phyloP scores from a whole-genome alignment of 2,329 filamentous ascomycete species.

The Pseudocercospora macadamiae region DNA sequence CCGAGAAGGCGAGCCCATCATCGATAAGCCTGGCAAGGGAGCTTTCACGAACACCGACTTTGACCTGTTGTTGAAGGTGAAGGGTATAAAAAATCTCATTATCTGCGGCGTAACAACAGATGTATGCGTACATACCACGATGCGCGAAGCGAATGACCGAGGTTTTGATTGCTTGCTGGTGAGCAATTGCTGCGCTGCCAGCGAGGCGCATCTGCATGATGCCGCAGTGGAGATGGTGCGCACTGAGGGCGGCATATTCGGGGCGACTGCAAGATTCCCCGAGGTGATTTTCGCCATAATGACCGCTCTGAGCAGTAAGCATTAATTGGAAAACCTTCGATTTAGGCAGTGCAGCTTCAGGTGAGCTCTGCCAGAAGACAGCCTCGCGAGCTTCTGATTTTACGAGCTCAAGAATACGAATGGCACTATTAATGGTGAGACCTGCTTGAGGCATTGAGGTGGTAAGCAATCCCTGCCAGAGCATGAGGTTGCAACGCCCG shows the following conservation, averaged over 20 bases:
- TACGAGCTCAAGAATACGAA: too few relatives aligned
- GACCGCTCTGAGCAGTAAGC: background rate
- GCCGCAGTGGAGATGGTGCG: slow-evolving; percentile 49
- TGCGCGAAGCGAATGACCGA: slow-evolving; percentile 59
- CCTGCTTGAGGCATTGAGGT: too few relatives aligned
- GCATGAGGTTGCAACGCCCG: too few relatives aligned
- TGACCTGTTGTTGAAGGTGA: slow-evolving; percentile 54
- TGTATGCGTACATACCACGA: slow-evolving; percentile 59
- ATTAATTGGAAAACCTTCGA: background rate
- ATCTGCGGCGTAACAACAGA: slow-evolving; percentile 60
- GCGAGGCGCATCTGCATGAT: slow-evolving; percentile 45
- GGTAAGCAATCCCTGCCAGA: too few relatives aligned
- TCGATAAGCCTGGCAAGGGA: slow-evolving; percentile 59
- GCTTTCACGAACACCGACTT: slow-evolving; percentile 60
- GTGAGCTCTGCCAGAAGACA: background rate
- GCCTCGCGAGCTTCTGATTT: too few relatives aligned
- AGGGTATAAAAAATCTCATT: slow-evolving; percentile 56
- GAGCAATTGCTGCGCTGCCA: slow-evolving; percentile 53
- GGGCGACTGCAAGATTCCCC: slow-evolving; percentile 24
- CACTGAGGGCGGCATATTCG: slow-evolving; percentile 44
- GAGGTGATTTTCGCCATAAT: slow-evolving; percentile 15
- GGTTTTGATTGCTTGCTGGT: slow-evolving; percentile 58
- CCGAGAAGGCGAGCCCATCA: slow-evolving; percentile 51
- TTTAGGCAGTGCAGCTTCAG: background rate
- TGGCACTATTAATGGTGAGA: too few relatives aligned